Conservation (phyloP, 1,284 basidiomycete species). For the Papiliotrema terrestris region DNA sequence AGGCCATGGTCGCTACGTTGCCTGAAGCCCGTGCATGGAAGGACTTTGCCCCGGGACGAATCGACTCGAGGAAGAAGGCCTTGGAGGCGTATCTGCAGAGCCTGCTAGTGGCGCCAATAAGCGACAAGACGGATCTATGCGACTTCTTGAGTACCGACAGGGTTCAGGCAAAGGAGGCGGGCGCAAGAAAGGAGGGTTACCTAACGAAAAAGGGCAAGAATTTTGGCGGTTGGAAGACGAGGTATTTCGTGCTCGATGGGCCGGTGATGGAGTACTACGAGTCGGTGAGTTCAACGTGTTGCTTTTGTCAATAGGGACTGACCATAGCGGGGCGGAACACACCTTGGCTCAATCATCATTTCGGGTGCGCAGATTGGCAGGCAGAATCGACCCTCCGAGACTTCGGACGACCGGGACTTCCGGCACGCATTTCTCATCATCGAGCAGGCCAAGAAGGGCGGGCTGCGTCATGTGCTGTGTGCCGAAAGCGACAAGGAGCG, state of each 20-base stretch:
- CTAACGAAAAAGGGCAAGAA: conserved; percentile 95
- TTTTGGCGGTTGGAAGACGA: conserved; percentile 91
- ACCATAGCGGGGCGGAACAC: conserved; percentile 75
- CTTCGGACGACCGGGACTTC: conserved; percentile 81
- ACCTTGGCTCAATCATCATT: conserved; percentile 82
- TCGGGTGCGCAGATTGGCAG: conserved; percentile 82
- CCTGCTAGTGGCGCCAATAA: conserved; percentile 76
- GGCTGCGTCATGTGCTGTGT: conserved; percentile 85
- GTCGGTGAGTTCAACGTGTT: conserved; percentile 60
- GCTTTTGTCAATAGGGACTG: conserved; percentile 1
- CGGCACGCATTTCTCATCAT: conserved; percentile 96
- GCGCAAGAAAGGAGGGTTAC: conserved; percentile 93
- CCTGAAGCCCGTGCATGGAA: conserved; percentile 93
- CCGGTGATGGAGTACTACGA: conserved; percentile 91
- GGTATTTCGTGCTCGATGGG: conserved; percentile 88
- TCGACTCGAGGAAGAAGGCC: conserved; percentile 86
- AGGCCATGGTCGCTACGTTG: conserved; percentile 70
- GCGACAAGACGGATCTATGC: conserved; percentile 84
- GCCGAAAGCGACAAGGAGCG: conserved; percentile 91
- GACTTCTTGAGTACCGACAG: conserved; percentile 89
- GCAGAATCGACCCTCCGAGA: conserved; percentile 57
- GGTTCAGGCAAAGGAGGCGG: conserved; percentile 76
- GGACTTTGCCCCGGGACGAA: conserved; percentile 93
- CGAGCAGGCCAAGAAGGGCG: conserved; percentile 67
- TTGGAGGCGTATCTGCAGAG: conserved; percentile 84